These are phyloP conservation scores for Colletotrichum sp. DNA, from an alignment of 2,329 filamentous ascomycete genomes.

Conservation along the genomic window DNA sequence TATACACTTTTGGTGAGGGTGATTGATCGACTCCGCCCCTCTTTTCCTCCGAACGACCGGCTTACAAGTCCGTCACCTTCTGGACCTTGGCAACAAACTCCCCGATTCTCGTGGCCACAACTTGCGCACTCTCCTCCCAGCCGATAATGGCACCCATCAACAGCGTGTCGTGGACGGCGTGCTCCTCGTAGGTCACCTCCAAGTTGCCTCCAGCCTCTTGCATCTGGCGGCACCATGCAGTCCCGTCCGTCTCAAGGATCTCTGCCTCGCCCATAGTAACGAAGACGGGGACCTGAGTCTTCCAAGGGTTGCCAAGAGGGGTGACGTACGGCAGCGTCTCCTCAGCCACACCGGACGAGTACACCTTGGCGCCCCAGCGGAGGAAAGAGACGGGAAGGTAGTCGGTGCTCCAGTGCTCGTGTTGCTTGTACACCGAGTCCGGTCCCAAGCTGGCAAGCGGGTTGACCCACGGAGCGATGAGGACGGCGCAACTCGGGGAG, in stretches of 20 bases:
- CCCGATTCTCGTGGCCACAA: not conserved
- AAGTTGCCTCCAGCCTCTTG: not conserved
- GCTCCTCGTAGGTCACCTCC: not conserved
- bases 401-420: constrained; percentile 11
- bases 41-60: not conserved
- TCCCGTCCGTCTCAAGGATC: constrained; percentile 2
- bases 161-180: constrained; percentile 1
- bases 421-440: not conserved
- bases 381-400: constrained; percentile 4
- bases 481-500: not conserved
- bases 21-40: not conserved
- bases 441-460: constrained; percentile 1
- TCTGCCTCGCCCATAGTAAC: constrained; percentile 1
- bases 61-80: not conserved
- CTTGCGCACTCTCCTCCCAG: not conserved
- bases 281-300: not conserved
- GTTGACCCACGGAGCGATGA: constrained; percentile 4
- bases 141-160: not conserved
- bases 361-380: constrained; percentile 3
- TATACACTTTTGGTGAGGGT: not conserved
- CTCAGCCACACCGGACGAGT: not conserved
- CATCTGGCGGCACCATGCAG: constrained; percentile 5
- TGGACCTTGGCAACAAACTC: not conserved
- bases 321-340: not conserved
- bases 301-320: not conserved